Conservation (phyloP, 2,329 filamentous ascomycete genomes). For the Paecilomyces formosus region DNA sequence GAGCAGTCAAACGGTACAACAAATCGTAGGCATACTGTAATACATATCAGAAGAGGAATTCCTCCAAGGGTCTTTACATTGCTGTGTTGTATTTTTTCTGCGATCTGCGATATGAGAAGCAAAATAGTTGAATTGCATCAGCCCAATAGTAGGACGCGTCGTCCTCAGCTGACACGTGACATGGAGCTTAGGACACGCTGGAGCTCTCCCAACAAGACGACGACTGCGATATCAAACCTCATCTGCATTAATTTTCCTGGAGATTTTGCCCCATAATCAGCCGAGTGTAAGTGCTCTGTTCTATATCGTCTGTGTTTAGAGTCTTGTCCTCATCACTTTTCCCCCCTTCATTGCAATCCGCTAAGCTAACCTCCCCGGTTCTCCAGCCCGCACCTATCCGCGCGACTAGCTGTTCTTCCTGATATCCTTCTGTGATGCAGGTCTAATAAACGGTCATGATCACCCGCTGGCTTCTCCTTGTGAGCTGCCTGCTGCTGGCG, state of each 20-base stretch:
- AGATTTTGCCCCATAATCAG: background rate
- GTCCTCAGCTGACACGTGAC: background rate
- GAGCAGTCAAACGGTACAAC: too few relatives aligned
- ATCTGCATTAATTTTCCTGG: background rate
- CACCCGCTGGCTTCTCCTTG: conserved; percentile 38
- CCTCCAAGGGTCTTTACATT: too few relatives aligned
- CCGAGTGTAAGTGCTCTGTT: background rate
- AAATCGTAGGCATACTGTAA: too few relatives aligned
- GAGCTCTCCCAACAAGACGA: background rate
- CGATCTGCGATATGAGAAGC: too few relatives aligned
- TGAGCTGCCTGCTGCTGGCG: conserved; percentile 46
- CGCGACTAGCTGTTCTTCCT: background rate
- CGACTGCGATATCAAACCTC: background rate
- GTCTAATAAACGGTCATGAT: conserved; percentile 25
- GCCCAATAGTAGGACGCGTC: background rate
- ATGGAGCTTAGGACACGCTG: background rate
- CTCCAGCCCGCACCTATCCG: background rate
- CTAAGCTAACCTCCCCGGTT: background rate
- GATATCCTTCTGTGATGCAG: conserved; percentile 6
- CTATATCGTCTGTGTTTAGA: background rate
- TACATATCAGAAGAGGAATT: too few relatives aligned
- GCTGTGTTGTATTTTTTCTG: too few relatives aligned
- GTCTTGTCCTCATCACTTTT: background rate
- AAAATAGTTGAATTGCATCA: background rate
- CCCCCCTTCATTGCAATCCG: background rate